Base-by-base conservation (phyloP, 1,284 basidiomycete species). In the Irpex rosettiformis region DNA sequence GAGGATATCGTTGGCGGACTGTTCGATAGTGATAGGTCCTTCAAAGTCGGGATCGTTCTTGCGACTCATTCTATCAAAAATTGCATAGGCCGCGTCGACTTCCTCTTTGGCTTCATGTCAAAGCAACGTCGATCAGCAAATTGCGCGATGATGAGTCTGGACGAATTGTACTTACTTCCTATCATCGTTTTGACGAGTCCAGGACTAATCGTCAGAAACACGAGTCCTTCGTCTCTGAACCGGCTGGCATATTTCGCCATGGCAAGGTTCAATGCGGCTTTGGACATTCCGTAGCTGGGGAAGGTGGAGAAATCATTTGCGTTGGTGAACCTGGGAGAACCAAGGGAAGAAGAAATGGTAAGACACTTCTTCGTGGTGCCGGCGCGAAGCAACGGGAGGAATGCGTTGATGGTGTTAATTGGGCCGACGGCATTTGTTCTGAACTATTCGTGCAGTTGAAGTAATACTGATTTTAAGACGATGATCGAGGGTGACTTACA, bases 211-310 rank as follows among this genome's bases (percentile, higher is more conserved):
- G 72, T 64, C 6, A 75, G 62, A 63, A 77, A 72, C 0, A 69
- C 57, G 56, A 78, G 70, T 4, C 74, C 73, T 49, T 77, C 73
- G 4, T 61, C 49, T 54, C 68, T 67, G 56, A 70, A 68, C 47
- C 68, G 57, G 3, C 64, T 62, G 3, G 77, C 74, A 60, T 72
- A 78, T 60, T 78, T 77, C 27, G 68, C 70, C 16, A 69, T 66
- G 40, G 68, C 73, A 68, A 79, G 71, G 56, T 76, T 73, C 13
- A 72, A 47, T 1, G 72, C 76, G 1, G 73, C 71, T 62, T 77
- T 77, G 18, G 72, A 70, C 13, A 73, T 67, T 13, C 65, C 58
- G 65, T 78, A 78, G 11, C 75, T 65, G 2, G 65, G 59, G n/a
- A 56, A 40, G 48, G 25, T 56, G 0, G 56, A 24, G 4, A 62